A percentile compares a stretch with the other conserved stretches of the same genome.
These are phyloP conservation scores for Cinnamomum micranthum DNA, from an alignment of 164 flowering plant genomes.

Conservation along the genomic window DNA sequence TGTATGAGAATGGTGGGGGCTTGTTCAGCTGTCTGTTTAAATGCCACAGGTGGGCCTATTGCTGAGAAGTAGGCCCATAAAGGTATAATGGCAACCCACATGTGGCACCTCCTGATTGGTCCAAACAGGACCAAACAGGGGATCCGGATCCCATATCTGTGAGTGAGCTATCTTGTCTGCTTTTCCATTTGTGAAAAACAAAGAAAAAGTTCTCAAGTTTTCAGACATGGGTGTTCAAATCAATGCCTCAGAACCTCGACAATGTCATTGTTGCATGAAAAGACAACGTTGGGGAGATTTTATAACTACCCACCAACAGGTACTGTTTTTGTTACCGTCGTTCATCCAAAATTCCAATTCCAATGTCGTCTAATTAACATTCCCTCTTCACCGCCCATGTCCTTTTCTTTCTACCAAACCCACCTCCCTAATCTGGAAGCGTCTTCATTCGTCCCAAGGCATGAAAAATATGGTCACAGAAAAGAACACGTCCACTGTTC, in stretches of 20 bases:
- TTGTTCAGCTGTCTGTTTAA: no score
- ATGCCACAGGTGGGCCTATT: no score
- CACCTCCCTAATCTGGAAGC: neutral
- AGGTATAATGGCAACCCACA: no score
- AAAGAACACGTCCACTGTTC: neutral
- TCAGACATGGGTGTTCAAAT: no score
- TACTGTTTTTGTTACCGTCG: neutral
- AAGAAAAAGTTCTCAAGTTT: no score
- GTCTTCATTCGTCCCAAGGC: neutral
- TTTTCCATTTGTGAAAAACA: no score
- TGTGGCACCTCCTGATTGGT: no score
- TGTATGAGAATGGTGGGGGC: no score
- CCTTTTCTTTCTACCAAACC: neutral
- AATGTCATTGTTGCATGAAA: neutral
- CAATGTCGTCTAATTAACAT: neutral
- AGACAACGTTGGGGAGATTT: neutral
- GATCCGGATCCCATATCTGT: no score
- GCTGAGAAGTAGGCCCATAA: no score
- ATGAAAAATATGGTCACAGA: neutral
- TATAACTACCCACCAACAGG: neutral
- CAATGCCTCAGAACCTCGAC: neutral
- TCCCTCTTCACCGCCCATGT: neutral
- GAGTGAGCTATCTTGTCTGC: no score
- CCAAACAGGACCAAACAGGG: no score
- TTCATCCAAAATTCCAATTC: neutral